These are phyloP conservation scores for Scenedesmus sp. DNA, from an alignment of 163 green algal genomes.

Conservation along the genomic window DNA sequence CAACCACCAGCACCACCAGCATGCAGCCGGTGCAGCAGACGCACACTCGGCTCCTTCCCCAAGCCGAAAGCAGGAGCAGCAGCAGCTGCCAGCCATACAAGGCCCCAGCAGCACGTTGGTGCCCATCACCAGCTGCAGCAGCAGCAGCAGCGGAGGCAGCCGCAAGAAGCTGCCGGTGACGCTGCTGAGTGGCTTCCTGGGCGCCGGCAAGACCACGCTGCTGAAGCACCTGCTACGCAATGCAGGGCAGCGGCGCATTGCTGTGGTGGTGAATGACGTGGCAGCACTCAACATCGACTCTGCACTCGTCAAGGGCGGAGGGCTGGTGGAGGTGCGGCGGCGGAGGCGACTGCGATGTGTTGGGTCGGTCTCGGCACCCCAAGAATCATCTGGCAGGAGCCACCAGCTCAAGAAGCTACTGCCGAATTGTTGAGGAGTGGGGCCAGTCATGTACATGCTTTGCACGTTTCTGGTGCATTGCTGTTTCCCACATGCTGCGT, in stretches of 20 bases:
- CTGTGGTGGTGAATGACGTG: conserved; percentile 93
- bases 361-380: background rate
- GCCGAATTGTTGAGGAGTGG: too few relatives aligned
- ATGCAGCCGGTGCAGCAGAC: conserved; percentile 2
- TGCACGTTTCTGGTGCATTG: too few relatives aligned
- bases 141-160: conserved; percentile 8
- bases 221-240: conserved; percentile 80
- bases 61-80: background rate
- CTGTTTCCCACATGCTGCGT: too few relatives aligned
- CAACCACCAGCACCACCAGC: background rate
- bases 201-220: conserved; percentile 87
- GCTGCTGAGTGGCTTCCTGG: conserved; percentile 76
- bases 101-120: background rate
- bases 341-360: background rate
- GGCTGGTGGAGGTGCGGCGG: conserved; percentile 58
- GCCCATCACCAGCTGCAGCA: conserved; percentile 13
- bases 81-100: background rate
- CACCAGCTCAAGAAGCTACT: too few relatives aligned
- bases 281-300: conserved; percentile 91
- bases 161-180: conserved; percentile 21
- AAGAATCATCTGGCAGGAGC: too few relatives aligned
- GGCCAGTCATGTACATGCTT: too few relatives aligned
- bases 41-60: background rate
- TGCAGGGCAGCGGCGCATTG: conserved; percentile 61
- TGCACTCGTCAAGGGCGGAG: conserved; percentile 55